Conservation (phyloP, 2,329 filamentous ascomycete species). For the Didymella arachidicola region DNA sequence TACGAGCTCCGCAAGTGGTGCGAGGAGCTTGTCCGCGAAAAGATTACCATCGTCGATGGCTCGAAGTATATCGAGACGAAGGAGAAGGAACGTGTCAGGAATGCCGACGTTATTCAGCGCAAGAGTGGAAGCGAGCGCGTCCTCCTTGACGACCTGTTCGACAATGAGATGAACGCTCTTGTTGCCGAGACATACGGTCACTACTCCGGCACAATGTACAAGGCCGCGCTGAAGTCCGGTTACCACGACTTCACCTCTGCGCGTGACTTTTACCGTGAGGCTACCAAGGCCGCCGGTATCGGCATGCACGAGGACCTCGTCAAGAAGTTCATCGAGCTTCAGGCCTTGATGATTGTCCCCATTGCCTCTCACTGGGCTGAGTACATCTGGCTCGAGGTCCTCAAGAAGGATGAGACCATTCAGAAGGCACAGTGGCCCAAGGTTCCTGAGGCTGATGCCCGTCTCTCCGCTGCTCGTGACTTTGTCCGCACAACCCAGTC, state of each 20-base stretch:
- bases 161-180: slow-evolving; percentile 88
- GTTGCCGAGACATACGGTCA: slow-evolving; percentile 80
- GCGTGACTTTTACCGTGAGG: slow-evolving; percentile 89
- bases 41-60: slow-evolving; percentile 53
- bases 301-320: slow-evolving; percentile 87
- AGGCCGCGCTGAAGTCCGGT: slow-evolving; percentile 60
- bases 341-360: slow-evolving; percentile 81
- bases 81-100: slow-evolving; percentile 56
- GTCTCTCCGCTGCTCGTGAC: slow-evolving; percentile 77
- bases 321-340: slow-evolving; percentile 82
- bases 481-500: slow-evolving; percentile 79
- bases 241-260: slow-evolving; percentile 92
- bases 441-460: slow-evolving; percentile 69
- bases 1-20: slow-evolving; percentile 89
- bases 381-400: slow-evolving; percentile 90
- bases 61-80: slow-evolving; percentile 54
- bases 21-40: slow-evolving; percentile 79
- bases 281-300: slow-evolving; percentile 75
- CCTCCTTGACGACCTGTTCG: slow-evolving; percentile 88
- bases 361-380: slow-evolving; percentile 95
- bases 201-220: slow-evolving; percentile 65
- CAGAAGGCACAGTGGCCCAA: slow-evolving; percentile 80
- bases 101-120: slow-evolving; percentile 69
- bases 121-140: slow-evolving; percentile 69
- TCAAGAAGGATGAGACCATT: slow-evolving; percentile 77